Evolutionary conservation across 208 protist genomes (phyloP).

Genomic region (Acanthamoeba rhysodes): DNA sequence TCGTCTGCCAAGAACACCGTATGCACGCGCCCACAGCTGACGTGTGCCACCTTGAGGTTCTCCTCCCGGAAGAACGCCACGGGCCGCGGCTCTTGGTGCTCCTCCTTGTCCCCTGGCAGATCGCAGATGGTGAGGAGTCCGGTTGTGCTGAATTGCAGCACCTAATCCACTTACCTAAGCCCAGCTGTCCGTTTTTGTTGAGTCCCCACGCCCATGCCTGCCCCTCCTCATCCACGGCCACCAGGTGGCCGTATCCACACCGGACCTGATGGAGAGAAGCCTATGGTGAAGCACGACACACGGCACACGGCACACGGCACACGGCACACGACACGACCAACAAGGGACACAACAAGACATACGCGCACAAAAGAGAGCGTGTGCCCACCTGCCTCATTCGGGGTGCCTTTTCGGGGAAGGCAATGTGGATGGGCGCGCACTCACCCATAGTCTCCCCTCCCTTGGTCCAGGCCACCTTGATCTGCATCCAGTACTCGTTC

Average conservation of each 20-base stretch:
- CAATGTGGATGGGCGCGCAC: not conserved
- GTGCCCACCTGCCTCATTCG: not conserved
- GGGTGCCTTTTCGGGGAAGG: not conserved
- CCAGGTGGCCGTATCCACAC: constrained; percentile 29
- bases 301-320: no score
- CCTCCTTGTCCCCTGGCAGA: not conserved
- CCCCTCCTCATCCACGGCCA: constrained; percentile 18
- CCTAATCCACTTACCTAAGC: not conserved
- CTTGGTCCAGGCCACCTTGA: not conserved
- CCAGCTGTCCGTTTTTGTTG: constrained; percentile 36
- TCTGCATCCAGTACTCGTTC: constrained; percentile 67
- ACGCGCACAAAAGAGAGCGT: not conserved
- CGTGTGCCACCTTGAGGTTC: not conserved
- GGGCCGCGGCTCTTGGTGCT: not conserved
- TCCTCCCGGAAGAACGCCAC: not conserved
- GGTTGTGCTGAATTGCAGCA: no score
- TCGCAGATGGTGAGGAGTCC: not conserved
- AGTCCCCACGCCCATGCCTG: constrained; percentile 36
- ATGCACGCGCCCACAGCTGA: constrained; percentile 16
- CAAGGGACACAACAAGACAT: no score
- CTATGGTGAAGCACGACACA: no score
- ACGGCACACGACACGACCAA: no score
- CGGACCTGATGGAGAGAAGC: not conserved
- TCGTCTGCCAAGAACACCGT: not conserved
- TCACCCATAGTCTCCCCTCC: constrained; percentile 56